A percentile compares a stretch with the other conserved stretches of the same genome.
phyloP scores from a whole-genome alignment of 163 green algal species.

The Scenedesmus sp. region DNA sequence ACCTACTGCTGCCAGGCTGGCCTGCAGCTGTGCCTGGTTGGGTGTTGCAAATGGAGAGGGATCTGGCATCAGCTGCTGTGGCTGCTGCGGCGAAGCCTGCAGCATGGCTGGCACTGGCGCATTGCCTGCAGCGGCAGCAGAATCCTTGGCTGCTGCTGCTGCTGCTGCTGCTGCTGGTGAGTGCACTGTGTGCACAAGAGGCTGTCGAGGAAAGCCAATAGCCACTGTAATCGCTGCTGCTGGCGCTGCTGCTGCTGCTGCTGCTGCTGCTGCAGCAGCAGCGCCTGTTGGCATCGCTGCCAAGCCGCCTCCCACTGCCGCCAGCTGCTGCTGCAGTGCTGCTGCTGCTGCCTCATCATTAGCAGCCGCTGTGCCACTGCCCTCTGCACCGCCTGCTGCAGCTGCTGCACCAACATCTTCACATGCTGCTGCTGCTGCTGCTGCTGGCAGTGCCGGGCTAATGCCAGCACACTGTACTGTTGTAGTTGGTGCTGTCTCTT shows the following conservation, averaged over 20 bases:
- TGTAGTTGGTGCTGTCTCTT: too few species aligned
- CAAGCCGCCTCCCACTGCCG: background rate
- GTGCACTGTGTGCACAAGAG: background rate
- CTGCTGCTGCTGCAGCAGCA: background rate
- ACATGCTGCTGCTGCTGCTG: too few species aligned
- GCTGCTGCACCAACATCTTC: background rate
- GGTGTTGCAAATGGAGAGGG: background rate
- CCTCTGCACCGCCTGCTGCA: background rate
- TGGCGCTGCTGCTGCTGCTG: background rate
- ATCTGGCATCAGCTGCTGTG: background rate
- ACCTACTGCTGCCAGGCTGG: background rate
- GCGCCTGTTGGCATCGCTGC: background rate
- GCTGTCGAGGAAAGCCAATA: background rate
- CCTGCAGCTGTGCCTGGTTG: background rate
- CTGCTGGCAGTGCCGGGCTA: too few species aligned
- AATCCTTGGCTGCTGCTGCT: background rate
- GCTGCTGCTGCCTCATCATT: background rate
- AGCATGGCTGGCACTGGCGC: background rate
- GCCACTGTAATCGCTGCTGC: background rate
- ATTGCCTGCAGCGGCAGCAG: background rate
- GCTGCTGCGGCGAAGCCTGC: background rate
- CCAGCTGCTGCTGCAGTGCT: background rate
- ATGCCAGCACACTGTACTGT: too few species aligned
- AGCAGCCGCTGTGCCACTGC: background rate
- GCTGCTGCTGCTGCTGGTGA: conserved; percentile 1